These are phyloP conservation scores for Phytopythium aichiense DNA, from an alignment of 352 stramenopile species.

Conservation along the genomic window DNA sequence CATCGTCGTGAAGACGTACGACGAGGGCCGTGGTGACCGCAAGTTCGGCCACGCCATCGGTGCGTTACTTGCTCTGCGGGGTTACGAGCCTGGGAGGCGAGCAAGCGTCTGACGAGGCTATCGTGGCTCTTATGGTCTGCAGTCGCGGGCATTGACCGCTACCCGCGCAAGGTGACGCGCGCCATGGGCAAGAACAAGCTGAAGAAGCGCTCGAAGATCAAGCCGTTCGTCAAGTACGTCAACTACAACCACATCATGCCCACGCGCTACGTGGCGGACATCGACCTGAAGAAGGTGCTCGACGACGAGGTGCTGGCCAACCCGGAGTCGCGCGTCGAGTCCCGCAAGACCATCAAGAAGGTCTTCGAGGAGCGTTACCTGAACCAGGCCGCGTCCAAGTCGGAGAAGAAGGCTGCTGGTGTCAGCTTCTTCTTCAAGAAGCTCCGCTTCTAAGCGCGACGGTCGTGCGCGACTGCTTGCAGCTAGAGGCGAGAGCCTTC, in stretches of 20 bases:
- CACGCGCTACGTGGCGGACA: conserved; percentile 98
- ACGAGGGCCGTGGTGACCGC: conserved; percentile 95
- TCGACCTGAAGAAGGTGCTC: conserved; percentile 99
- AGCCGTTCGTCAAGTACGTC: conserved; percentile 99
- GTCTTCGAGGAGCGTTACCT: conserved; percentile 97
- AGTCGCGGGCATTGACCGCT: conserved; percentile 95
- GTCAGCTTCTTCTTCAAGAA: conserved; percentile 99
- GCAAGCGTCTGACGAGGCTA: background rate
- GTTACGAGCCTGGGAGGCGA: background rate
- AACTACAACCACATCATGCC: conserved; percentile 99
- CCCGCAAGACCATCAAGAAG: conserved; percentile 99
- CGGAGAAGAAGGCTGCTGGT: conserved; percentile 97
- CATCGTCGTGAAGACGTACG: conserved; percentile 98
- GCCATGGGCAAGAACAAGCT: conserved; percentile 97
- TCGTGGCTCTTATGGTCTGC: background rate
- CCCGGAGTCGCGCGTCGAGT: conserved; percentile 84
- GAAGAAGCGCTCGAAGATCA: conserved; percentile 97
- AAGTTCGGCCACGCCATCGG: conserved; percentile 97
- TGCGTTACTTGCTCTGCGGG: conserved; percentile 16
- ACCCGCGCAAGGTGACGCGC: conserved; percentile 97
- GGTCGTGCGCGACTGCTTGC: conserved; percentile 16
- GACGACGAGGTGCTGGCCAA: conserved; percentile 86
- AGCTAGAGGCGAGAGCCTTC: conserved; percentile 45
- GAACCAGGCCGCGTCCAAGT: conserved; percentile 95
- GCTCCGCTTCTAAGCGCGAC: conserved; percentile 96